Evolutionary conservation across 106 monocot species (phyloP).

Genomic region (Cymbidium sinense): DNA sequence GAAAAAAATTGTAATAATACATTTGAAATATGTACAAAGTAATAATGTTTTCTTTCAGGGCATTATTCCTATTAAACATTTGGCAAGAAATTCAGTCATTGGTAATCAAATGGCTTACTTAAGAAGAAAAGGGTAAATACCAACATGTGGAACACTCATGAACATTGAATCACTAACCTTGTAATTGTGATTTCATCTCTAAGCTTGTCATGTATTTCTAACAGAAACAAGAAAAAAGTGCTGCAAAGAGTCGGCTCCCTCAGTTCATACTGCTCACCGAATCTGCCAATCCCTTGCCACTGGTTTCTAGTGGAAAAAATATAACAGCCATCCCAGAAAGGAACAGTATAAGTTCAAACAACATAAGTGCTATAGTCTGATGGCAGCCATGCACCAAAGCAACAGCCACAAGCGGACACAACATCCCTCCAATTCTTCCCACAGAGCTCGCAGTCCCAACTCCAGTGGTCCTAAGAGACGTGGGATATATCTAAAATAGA

Average conservation of each 20-base stretch:
- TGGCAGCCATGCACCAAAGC: slow-evolving; percentile 71
- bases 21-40: not conserved
- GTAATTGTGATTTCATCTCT: not conserved
- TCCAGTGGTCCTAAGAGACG: slow-evolving; percentile 64
- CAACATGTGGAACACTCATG: not conserved
- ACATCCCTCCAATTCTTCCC: slow-evolving; percentile 79
- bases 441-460: slow-evolving; percentile 73
- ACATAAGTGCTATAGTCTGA: slow-evolving; percentile 46
- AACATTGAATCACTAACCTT: not conserved
- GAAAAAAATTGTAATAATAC: not conserved
- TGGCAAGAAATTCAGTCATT: not conserved
- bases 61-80: not conserved
- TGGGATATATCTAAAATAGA: slow-evolving; percentile 68
- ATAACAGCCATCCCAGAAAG: slow-evolving; percentile 58
- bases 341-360: slow-evolving; percentile 65
- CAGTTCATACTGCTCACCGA: slow-evolving; percentile 16
- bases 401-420: slow-evolving; percentile 85
- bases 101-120: not conserved
- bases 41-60: not conserved
- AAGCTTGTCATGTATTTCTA: not conserved
- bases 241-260: not conserved
- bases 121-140: not conserved
- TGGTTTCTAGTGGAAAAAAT: slow-evolving; percentile 83
- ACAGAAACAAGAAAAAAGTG: not conserved
- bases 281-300: slow-evolving; percentile 58